These are phyloP conservation scores for Penicillium diatomitis DNA, from an alignment of 495 filamentous ascomycete genomes.

Conservation along the genomic window DNA sequence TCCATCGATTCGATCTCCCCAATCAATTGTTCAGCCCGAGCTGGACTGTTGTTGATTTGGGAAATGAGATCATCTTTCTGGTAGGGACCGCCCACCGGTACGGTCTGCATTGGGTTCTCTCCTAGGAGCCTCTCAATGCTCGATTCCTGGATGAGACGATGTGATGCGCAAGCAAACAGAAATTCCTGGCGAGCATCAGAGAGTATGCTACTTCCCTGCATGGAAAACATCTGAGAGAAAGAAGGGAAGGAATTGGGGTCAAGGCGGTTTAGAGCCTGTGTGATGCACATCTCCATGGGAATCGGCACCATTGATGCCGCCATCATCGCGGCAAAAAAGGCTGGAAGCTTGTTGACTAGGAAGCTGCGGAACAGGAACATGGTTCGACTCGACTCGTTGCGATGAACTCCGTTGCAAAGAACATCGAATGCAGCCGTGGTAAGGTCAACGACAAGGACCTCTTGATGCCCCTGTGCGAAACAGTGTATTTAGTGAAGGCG, in stretches of 20 bases:
- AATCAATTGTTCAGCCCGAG: slow-evolving; percentile 64
- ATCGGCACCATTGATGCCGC: slow-evolving; percentile 54
- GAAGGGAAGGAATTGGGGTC: slow-evolving; percentile 75
- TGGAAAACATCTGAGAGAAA: slow-evolving; percentile 71
- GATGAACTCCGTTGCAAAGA: slow-evolving; percentile 74
- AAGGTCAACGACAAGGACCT: slow-evolving; percentile 67
- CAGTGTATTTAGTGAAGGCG: background rate
- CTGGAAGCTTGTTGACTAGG: slow-evolving; percentile 84
- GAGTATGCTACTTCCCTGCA: slow-evolving; percentile 62
- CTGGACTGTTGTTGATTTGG: slow-evolving; percentile 62
- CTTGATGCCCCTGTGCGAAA: slow-evolving; percentile 55
- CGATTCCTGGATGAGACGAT: slow-evolving; percentile 66
- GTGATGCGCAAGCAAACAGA: slow-evolving; percentile 80
- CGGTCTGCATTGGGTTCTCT: slow-evolving; percentile 73
- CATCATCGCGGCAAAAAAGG: slow-evolving; percentile 59
- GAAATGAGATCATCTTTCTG: slow-evolving; percentile 65
- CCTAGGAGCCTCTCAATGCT: slow-evolving; percentile 75
- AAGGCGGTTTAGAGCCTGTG: slow-evolving; percentile 63
- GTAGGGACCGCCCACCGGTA: slow-evolving; percentile 68
- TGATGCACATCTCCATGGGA: slow-evolving; percentile 68
- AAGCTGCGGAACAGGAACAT: slow-evolving; percentile 82
- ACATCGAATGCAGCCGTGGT: slow-evolving; percentile 85
- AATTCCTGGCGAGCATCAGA: slow-evolving; percentile 86
- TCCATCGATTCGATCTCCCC: slow-evolving; percentile 83
- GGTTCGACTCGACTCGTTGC: slow-evolving; percentile 59